Conservation (phyloP, 2,329 filamentous ascomycete genomes). For the Pestalotiopsis sp. region DNA sequence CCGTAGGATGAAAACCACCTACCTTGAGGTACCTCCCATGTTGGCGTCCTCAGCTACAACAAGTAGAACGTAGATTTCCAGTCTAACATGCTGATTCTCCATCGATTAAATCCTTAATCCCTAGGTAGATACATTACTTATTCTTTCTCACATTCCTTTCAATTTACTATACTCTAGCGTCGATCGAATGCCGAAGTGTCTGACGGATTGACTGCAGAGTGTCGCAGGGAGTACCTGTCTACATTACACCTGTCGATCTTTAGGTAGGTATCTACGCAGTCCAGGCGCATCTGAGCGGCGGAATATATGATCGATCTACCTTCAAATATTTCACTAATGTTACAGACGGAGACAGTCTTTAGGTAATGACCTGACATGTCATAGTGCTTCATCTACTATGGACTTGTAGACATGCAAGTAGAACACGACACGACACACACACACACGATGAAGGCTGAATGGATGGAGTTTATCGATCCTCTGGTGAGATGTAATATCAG, state of each 20-base stretch:
- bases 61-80: too few species aligned
- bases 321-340: neutral
- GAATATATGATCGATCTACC: neutral
- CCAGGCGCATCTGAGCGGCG: neutral
- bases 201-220: neutral
- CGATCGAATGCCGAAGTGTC: neutral
- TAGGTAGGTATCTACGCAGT: neutral
- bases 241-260: neutral
- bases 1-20: neutral
- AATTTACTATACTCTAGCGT: neutral
- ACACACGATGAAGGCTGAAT: neutral
- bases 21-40: too few species aligned
- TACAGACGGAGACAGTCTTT: neutral
- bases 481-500: neutral
- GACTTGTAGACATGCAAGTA: neutral
- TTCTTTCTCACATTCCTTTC: neutral
- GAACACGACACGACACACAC: neutral
- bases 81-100: too few species aligned
- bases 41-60: too few species aligned
- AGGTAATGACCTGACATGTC: neutral
- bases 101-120: too few species aligned
- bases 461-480: conserved; percentile 4
- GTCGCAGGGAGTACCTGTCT: neutral
- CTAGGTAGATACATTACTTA: neutral
- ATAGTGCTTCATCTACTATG: neutral